Conservation (phyloP, 352 stramenopile genomes). For the Phytophthora sp. region DNA sequence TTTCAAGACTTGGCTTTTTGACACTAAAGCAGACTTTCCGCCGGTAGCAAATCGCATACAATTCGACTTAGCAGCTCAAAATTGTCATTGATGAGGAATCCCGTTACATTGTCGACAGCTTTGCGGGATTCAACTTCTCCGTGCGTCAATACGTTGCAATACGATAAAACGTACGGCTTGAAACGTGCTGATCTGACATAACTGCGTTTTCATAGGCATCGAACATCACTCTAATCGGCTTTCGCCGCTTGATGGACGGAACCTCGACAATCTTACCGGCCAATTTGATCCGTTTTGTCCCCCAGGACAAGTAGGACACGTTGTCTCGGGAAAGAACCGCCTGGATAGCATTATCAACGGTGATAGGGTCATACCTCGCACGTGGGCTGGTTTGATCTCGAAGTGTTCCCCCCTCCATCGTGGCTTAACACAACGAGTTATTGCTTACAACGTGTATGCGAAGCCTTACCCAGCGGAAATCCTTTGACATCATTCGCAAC, state of each 20-base stretch:
- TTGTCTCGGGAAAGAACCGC: too few species aligned
- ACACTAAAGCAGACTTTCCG: not conserved
- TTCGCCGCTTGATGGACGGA: not conserved
- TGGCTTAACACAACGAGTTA: too few species aligned
- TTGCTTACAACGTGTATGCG: too few species aligned
- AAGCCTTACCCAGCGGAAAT: too few species aligned
- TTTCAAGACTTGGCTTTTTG: not conserved
- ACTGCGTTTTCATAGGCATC: not conserved
- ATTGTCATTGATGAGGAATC: constrained; percentile 11
- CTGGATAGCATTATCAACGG: too few species aligned
- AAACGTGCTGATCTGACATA: not conserved
- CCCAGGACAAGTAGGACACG: too few species aligned
- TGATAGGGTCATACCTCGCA: too few species aligned
- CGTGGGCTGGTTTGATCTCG: too few species aligned
- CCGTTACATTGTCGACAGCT: constrained; percentile 14
- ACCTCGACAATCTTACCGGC: not conserved
- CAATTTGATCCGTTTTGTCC: not conserved
- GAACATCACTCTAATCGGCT: constrained; percentile 13
- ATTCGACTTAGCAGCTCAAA: constrained; percentile 1
- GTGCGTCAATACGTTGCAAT: constrained; percentile 11
- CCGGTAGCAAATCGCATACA: constrained; percentile 2
- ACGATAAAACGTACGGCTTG: not conserved
- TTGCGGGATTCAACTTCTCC: constrained; percentile 3
- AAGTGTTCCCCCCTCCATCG: too few species aligned
- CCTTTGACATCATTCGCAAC: too few species aligned